Evolutionary conservation across 768 basidiomycete genomes (phyloP).

Genomic region (Trametes cingulata): DNA sequence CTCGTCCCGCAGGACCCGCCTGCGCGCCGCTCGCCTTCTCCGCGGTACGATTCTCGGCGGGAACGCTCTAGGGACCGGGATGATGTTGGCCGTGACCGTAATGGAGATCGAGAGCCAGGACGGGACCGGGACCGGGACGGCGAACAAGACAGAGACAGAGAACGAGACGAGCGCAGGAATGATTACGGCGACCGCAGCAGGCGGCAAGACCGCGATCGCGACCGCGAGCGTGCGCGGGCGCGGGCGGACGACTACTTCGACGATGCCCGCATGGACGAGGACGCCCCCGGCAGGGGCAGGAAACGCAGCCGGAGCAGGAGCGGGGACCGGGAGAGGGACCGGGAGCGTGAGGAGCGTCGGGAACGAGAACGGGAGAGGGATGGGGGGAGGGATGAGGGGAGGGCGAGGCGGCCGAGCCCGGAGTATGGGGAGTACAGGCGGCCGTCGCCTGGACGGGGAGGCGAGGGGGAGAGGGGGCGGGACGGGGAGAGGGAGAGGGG

Average conservation of each 20-base stretch:
- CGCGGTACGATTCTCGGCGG: slow-evolving; percentile 15
- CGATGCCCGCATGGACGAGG: slow-evolving; percentile 12
- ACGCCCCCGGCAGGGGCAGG: neutral
- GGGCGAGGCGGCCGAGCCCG: slow-evolving; percentile 38
- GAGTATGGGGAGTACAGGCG: slow-evolving; percentile 30
- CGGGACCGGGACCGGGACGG: slow-evolving; percentile 29
- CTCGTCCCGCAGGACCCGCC: slow-evolving; percentile 52
- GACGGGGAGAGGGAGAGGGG: slow-evolving; percentile 18
- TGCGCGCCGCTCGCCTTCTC: slow-evolving; percentile 46
- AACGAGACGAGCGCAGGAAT: slow-evolving; percentile 24
- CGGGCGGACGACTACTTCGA: slow-evolving; percentile 39
- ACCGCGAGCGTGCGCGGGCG: slow-evolving; percentile 15
- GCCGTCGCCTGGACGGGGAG: slow-evolving; percentile 35
- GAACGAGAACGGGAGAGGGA: slow-evolving; percentile 32
- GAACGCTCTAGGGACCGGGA: slow-evolving; percentile 26
- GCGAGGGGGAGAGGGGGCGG: slow-evolving; percentile 21
- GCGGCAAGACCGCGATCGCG: slow-evolving; percentile 28
- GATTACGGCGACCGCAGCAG: slow-evolving; percentile 25
- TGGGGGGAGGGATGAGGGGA: slow-evolving; percentile 24
- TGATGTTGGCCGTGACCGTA: slow-evolving; percentile 27
- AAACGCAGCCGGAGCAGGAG: slow-evolving; percentile 28
- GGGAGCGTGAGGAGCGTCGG: slow-evolving; percentile 28
- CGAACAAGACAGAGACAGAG: slow-evolving; percentile 25
- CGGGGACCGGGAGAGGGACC: slow-evolving; percentile 26
- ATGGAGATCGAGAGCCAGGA: slow-evolving; percentile 31